phyloP scores from a whole-genome alignment of 2,329 filamentous ascomycete genomes.

The Ophioceras dolichostomum region DNA sequence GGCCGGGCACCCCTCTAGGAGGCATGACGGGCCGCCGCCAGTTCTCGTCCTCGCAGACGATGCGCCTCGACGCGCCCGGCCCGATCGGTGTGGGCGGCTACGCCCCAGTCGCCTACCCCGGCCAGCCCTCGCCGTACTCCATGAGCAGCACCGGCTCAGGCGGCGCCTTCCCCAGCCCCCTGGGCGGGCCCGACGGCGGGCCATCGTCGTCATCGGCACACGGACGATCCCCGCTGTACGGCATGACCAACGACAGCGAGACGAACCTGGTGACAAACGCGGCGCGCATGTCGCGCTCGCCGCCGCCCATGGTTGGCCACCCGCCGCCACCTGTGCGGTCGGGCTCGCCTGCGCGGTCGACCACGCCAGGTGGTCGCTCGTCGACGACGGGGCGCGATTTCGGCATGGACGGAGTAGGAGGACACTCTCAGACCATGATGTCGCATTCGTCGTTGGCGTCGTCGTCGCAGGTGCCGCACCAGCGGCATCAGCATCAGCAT shows the following conservation, averaged over 20 bases:
- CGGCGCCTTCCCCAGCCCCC: not conserved
- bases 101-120: not conserved
- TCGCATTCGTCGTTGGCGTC: no score
- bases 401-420: conserved; percentile 4
- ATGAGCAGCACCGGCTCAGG: not conserved
- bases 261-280: not conserved
- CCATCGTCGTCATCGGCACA: not conserved
- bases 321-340: conserved; percentile 37
- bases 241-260: not conserved
- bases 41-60: conserved; percentile 6
- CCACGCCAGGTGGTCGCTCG: conserved; percentile 36
- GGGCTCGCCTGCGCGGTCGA: conserved; percentile 36
- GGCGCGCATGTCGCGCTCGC: conserved; percentile 16
- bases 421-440: no score
- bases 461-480: conserved; percentile 7
- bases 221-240: not conserved
- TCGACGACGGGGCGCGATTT: conserved; percentile 9
- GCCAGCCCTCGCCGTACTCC: not conserved
- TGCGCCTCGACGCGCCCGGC: not conserved
- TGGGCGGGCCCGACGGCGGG: not conserved
- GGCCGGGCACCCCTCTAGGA: conserved; percentile 36
- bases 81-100: not conserved
- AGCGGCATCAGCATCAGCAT: no score
- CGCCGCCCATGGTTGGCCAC: conserved; percentile 32
- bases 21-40: conserved; percentile 17